Base-by-base conservation (phyloP, 31 red algal genomes). In the Odonthalia washingtoniensis region DNA sequence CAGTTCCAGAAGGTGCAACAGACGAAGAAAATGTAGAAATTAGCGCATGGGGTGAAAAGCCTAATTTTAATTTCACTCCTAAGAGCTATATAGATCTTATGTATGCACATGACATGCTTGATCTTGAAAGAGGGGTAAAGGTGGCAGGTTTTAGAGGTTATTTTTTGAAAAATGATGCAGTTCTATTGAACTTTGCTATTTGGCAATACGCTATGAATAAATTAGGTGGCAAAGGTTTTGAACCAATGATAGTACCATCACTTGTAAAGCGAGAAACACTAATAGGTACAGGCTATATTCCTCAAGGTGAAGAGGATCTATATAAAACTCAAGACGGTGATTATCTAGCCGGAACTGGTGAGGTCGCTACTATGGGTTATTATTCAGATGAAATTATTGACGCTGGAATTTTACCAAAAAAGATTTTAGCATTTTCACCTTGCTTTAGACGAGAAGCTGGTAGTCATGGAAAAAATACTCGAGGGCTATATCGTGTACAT, bases 381-480 rank as follows among this genome's bases (percentile, higher is more conserved):
- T 94, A 97, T 80, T 73, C 91, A 35, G 91, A 70, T n/a, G 70
- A 93, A 85, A 95, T 97, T 44, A 65, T 99, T 37, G 88, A 88
- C 42, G 80, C 85, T 63, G 40, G 69, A 69, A 67, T 90, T 43
- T 90, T 99, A 70, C 98, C 98, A 79, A 82, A 95, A 46, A 84
- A 88, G 63, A 89, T 97, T 82, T 92, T 93, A 21, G 98, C 89
- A n/a, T 91, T 95, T 78, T 91, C 92, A 28, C 95, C 94, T 64
- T 97, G 95, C 65, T 99, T 99, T 70, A 78, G 98, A 60, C 90
- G 89, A 17, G 98, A 99, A 88, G 98, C 87, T 67, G 98, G 98
- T 28, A 82, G 90, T n/a, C 92, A 91, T 21, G 98, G 98, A 64
- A 83, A 66, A 46, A 87, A 77, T 31, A 94, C 87, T 18, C 77